A percentile compares a stretch with the other conserved stretches of the same genome.
Conservation (phyloP, 2,329 filamentous ascomycete genomes). For the Zymoseptoria ardabiliae region DNA sequence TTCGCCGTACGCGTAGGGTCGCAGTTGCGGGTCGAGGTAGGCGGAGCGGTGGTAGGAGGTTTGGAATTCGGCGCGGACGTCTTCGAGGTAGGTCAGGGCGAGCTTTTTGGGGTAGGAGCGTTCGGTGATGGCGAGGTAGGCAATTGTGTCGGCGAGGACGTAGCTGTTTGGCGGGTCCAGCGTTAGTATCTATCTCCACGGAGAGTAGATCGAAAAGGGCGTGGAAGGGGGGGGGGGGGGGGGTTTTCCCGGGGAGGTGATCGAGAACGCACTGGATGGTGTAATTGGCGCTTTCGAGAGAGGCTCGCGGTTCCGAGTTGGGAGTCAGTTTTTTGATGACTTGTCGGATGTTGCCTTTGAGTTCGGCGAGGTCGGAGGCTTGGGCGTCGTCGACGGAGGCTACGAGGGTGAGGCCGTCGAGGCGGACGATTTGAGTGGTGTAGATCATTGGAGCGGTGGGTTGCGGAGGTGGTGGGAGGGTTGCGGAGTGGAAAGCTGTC, state of each 20-base stretch:
- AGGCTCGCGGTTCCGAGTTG: conserved; percentile 83
- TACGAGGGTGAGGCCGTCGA: conserved; percentile 91
- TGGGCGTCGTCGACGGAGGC: conserved; percentile 88
- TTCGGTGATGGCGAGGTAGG: conserved; percentile 92
- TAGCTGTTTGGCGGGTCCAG: conserved; percentile 50
- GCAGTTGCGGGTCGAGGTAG: conserved; percentile 65
- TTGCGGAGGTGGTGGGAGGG: not conserved
- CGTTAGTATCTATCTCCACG: no score
- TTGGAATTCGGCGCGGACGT: conserved; percentile 84
- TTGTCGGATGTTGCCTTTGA: conserved; percentile 85
- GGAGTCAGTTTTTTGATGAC: conserved; percentile 81
- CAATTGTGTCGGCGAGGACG: conserved; percentile 71
- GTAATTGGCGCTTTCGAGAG: conserved; percentile 77
- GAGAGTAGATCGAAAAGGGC: no score
- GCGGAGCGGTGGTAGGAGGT: conserved; percentile 70
- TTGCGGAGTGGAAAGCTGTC: not conserved
- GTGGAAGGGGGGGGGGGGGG: no score
- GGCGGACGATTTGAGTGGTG: conserved; percentile 82
- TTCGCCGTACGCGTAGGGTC: conserved; percentile 94
- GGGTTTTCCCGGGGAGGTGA: not conserved
- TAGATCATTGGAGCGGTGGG: conserved; percentile 26
- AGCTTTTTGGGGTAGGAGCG: conserved; percentile 93
- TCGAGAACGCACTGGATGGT: conserved; percentile 74
- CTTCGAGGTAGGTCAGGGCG: conserved; percentile 94
- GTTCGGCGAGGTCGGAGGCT: conserved; percentile 70